These are phyloP conservation scores for Monosporozyma servazzii DNA, from an alignment of 805 yeast species.

Conservation along the genomic window DNA sequence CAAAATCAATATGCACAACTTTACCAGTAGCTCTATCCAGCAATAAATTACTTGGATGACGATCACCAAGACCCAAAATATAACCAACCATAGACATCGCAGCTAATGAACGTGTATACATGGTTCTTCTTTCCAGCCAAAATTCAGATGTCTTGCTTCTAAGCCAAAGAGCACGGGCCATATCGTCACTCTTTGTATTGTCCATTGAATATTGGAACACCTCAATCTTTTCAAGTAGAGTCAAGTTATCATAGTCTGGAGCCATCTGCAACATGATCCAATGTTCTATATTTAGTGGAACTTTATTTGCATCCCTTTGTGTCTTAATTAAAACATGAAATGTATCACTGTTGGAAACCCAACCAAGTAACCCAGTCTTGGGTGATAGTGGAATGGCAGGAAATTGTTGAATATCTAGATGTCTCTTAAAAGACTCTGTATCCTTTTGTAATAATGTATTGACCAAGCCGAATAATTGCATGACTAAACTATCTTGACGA, in stretches of 20 bases:
- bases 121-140: constrained; percentile 95
- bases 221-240: constrained; percentile 86
- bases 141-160: constrained; percentile 94
- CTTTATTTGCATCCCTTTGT: constrained; percentile 84
- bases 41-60: constrained; percentile 97
- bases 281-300: constrained; percentile 84
- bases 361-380: constrained; percentile 88
- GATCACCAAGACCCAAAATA: constrained; percentile 90
- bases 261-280: constrained; percentile 97
- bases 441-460: constrained; percentile 83
- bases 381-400: constrained; percentile 96
- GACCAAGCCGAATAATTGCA: constrained; percentile 95
- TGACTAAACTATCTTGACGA: constrained; percentile 92
- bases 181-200: constrained; percentile 91
- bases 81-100: constrained; percentile 99
- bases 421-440: constrained; percentile 93
- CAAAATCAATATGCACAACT: constrained; percentile 95
- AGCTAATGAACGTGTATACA: constrained; percentile 90
- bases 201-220: constrained; percentile 94
- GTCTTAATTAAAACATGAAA: constrained; percentile 89
- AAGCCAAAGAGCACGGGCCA: constrained; percentile 91
- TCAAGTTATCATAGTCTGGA: constrained; percentile 82
- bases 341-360: constrained; percentile 97
- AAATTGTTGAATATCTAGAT: constrained; percentile 82
- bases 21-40: constrained; percentile 90